A percentile compares a stretch with the other conserved stretches of the same genome.
Conservation (phyloP, 2,329 filamentous ascomycete species). For the Metarhizium robertsii region DNA sequence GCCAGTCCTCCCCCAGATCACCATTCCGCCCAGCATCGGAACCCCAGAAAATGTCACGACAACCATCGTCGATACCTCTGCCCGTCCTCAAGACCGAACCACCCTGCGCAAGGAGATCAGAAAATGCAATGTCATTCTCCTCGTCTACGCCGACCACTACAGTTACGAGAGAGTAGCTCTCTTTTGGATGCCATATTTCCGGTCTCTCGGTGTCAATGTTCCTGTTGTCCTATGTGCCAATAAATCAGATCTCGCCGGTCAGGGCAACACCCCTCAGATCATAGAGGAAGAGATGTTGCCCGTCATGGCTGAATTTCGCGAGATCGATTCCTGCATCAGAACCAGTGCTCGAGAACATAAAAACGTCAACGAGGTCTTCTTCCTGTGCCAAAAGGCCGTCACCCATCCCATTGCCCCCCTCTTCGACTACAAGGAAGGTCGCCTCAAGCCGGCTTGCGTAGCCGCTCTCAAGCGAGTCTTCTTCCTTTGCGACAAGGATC, state of each 20-base stretch:
- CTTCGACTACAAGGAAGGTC: constrained; percentile 89
- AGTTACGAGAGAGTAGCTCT: constrained; percentile 95
- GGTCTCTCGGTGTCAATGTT: constrained; percentile 95
- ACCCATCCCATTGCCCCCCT: constrained; percentile 94
- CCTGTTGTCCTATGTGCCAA: constrained; percentile 95
- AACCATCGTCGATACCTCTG: constrained; percentile 94
- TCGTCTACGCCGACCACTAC: constrained; percentile 98
- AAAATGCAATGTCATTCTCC: constrained; percentile 91
- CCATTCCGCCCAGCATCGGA: constrained; percentile 83
- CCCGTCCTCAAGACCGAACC: constrained; percentile 84
- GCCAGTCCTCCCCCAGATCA: constrained; percentile 86
- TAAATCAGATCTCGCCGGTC: constrained; percentile 80
- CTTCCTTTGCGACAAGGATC: constrained; percentile 92
- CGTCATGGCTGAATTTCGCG: constrained; percentile 96
- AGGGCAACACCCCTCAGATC: constrained; percentile 70
- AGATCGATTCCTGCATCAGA: constrained; percentile 95
- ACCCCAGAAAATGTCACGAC: constrained; percentile 96
- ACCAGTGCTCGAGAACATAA: constrained; percentile 86
- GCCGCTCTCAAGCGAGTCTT: constrained; percentile 85
- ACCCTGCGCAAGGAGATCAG: constrained; percentile 88
- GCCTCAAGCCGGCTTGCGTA: constrained; percentile 80
- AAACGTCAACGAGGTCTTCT: constrained; percentile 95
- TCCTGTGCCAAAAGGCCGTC: constrained; percentile 95
- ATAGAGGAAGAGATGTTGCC: constrained; percentile 97
- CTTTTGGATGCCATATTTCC: constrained; percentile 98